Percentiles rank a stretch among this genome's conserved stretches.
phyloP scores from a whole-genome alignment of 164 flowering plant genomes.

The Chimonanthus praecox region DNA sequence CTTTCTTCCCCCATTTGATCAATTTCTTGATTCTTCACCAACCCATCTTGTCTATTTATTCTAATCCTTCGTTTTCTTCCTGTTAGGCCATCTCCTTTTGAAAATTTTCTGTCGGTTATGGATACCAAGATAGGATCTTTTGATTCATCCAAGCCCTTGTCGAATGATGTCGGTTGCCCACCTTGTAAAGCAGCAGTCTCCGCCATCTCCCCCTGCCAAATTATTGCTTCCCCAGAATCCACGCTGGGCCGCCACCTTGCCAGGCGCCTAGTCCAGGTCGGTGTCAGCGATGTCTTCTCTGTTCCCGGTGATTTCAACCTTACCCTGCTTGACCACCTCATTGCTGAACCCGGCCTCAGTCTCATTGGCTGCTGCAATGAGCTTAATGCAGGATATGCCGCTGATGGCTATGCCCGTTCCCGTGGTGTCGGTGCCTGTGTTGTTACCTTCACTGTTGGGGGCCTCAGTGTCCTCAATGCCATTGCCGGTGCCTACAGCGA shows the following conservation, averaged over 20 bases:
- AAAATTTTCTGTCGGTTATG: not conserved
- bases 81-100: not conserved
- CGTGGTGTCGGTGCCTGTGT: constrained; percentile 90
- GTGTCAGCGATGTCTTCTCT: constrained; percentile 69
- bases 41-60: no score
- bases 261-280: constrained; percentile 74
- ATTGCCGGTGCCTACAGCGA: constrained; percentile 96
- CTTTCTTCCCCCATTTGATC: no score
- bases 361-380: constrained; percentile 90
- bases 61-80: no score
- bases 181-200: constrained; percentile 14
- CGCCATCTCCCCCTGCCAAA: constrained; percentile 15
- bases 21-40: no score
- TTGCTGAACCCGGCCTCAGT: constrained; percentile 74
- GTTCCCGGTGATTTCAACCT: constrained; percentile 96
- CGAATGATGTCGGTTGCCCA: constrained; percentile 15
- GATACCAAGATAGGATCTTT: constrained; percentile 12
- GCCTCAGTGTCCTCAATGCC: constrained; percentile 77
- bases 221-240: constrained; percentile 27
- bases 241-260: constrained; percentile 90
- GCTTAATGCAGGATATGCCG: constrained; percentile 96
- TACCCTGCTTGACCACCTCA: constrained; percentile 72
- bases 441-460: constrained; percentile 96
- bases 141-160: constrained; percentile 1
- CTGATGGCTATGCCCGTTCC: constrained; percentile 81